Evolutionary conservation across 345 rosid species (phyloP), one percentile per base, ranked within the genome.

Genomic region (Murraya paniculata): DNA sequence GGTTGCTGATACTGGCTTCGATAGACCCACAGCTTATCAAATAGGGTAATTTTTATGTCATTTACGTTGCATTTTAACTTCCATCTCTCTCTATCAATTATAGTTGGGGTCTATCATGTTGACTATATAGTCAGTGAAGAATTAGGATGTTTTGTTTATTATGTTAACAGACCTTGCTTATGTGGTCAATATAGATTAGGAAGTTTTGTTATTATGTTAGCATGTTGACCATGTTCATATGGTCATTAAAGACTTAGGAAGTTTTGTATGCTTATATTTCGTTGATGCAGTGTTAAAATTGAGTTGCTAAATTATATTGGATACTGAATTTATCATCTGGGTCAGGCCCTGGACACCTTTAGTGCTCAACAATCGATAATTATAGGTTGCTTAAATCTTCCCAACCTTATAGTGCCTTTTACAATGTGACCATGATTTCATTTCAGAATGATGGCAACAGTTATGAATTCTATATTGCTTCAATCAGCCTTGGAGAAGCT

Each of bases 401-500:
- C 7, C 16, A 62, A 62, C 7, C 9, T 74, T 31, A 45, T 16
- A 16, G 16, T 56, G 19, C 73, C 38, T n/a, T 58, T 48, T 39
- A 27, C 60, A 25, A 61, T 65, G 76, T 77, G 69, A 77, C 57
- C 4, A 16, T 56, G 41, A 66, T 83, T 70, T 56, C 27, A 19
- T 68, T 22, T 35, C 80, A 85, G 90, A 55, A 87, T 85, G 90
- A 87, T 82, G 87, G 90, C 87, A 70, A 85, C 88, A 3, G 87
- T 85, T 56, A 87, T 87, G 90, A 87, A 87, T 71, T 82, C 90
- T 27, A 24, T 87, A 68, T 78, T 87, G 87, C 86, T 87, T 68
- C 90, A 87, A 69, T 85, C 90, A 73, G 87, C 90, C 58, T 80
- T 87, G 60, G 90, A 85, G 82, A 87, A 87, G 79, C 64, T 72